Evolutionary conservation across 164 flowering plant species (phyloP), one percentile per base, ranked within the genome.

Genomic region (Cinnamomum micranthum): DNA sequence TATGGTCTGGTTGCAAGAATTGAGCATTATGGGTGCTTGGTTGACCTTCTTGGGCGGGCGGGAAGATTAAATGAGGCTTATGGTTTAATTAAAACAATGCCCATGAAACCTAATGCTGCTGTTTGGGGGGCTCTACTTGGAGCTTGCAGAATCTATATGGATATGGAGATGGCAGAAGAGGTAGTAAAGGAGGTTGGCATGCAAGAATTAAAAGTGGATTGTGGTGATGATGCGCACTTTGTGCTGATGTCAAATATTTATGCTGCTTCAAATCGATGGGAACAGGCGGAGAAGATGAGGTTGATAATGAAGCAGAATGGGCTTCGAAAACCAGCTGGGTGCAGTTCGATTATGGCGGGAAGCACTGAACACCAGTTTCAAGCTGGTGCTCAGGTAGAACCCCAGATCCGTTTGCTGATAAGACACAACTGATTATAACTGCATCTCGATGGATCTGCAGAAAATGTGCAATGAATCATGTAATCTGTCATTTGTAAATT

Each of bases 401-500:
- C 68, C 41, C 70, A 23, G 31, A 41, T 24, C 22, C 47, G 11
- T 71, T 33, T 9, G 50, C 27, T 59, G 12, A 10, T n/a, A 15
- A 47, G 28, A 19, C 27, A 69, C 24, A 50, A 9, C 1, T 20
- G 25, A 24, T 64, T 10, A 24, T 50, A n/a, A n/a, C 58, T 3
- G 28, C 35, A 69, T 13, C 5, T 12, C 24, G 68, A 65, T 65
- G 31, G 13, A 65, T 6, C 68, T 24, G 28, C 28, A 15, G 24
- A 14, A 3, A 25, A 25, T 65, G 33, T 65, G 33, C 17, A 47
- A 47, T 47, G 15, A 50, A 50, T 22, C 24, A 23, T 19, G 11
- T n/a, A 50, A 85, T 95, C 67, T 93, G 90, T 75, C 99, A 95
- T 83, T 95, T 93, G 83, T 90, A 93, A 96, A 97, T 96, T 74